Evolutionary conservation across 192 early-diverging fungal genomes (phyloP), one percentile per base, ranked within the genome.

Genomic region (Backusella luteola): DNA sequence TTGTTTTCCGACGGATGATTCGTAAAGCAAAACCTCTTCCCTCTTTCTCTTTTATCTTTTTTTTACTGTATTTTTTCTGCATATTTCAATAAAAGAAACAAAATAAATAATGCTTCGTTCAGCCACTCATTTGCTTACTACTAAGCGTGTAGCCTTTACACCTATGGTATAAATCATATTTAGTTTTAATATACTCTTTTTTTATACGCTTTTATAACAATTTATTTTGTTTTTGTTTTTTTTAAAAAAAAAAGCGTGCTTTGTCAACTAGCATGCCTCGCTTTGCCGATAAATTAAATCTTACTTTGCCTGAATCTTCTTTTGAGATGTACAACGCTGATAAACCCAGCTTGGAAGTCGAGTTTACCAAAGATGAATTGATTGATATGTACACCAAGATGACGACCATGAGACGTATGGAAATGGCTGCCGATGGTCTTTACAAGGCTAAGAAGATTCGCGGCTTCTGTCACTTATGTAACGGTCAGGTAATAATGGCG

Each of bases 401-500:
- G 96, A 90, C 92, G 66, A 81, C 79, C 63, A 96, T 99, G 87
- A 87, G 97, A 71, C 88, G 96, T 59, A 85, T 99, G 84, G 97
- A 99, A 86, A 96, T 91, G 86, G 94, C 95, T 67, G 93, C 93
- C 32, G 97, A 99, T 85, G 88, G 91, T 79, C 90, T 95, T 73
- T 99, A 99, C 91, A 99, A 99, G 89, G 89, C 91, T 76, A 98
- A 97, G 86, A 85, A 94, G 85, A 98, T 99, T 79, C 93, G 96
- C 70, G 96, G 96, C 73, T 99, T 99, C 93, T 98, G 96, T 87
- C 97, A 99, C 85, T 87, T 99, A 88, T 97, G 96, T 81, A 99
- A 92, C 74, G 96, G 96, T 71, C 96, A 99, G 89, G 94, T 93
- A 84, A 84, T 42, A 36, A 67, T 23, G n/a, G 11, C 12, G 56